Conservation (phyloP, 805 yeast genomes). For the Candida namnaoensis region DNA sequence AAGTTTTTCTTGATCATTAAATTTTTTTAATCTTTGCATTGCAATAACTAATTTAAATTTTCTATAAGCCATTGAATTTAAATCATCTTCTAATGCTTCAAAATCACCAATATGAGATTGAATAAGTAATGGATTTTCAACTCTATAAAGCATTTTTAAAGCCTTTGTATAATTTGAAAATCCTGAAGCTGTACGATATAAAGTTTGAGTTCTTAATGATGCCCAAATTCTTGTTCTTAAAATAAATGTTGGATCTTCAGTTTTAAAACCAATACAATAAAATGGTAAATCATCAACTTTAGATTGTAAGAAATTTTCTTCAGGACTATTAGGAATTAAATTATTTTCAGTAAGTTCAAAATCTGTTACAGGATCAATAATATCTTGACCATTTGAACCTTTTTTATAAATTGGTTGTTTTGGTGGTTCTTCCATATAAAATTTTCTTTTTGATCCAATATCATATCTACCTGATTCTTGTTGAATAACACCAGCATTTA, state of each 20-base stretch:
- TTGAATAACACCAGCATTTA: constrained; percentile 35
- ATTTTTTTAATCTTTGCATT: constrained; percentile 75
- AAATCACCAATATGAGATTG: constrained; percentile 35
- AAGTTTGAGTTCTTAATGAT: constrained; percentile 73
- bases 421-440: background rate
- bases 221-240: constrained; percentile 84
- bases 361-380: background rate
- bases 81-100: constrained; percentile 52
- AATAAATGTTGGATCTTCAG: constrained; percentile 52
- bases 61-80: constrained; percentile 65
- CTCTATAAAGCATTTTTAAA: constrained; percentile 53
- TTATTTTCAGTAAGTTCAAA: background rate
- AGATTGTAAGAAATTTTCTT: constrained; percentile 24
- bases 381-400: too few species aligned
- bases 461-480: constrained; percentile 12
- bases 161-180: constrained; percentile 76
- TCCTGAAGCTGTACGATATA: constrained; percentile 78
- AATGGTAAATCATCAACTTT: constrained; percentile 58
- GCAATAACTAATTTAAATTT: constrained; percentile 78
- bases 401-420: too few species aligned
- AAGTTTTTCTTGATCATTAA: constrained; percentile 54
- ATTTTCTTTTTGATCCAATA: constrained; percentile 6
- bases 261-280: constrained; percentile 65
- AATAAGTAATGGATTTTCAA: constrained; percentile 53
- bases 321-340: constrained; percentile 24